Evolutionary conservation across 495 filamentous ascomycete species (phyloP), one percentile per base, ranked within the genome.

Genomic region (Mycothermus thermophilus): DNA sequence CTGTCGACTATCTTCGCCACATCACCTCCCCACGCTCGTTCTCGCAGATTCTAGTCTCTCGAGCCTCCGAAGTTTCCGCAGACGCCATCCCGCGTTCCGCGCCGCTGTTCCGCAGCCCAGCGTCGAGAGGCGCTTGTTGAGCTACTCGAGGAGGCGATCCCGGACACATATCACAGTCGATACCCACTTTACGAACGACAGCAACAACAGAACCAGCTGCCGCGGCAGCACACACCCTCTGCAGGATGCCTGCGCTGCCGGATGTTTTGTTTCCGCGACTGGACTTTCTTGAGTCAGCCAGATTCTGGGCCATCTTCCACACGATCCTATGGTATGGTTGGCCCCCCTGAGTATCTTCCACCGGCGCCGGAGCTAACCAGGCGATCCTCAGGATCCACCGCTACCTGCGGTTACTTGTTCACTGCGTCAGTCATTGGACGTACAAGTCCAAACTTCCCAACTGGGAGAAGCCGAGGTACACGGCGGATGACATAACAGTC

Each of bases 301-400:
- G 30, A 10, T 50, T 52, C 27, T 60, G 57, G 57, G 35, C 38
- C 5, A 31, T 42, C 24, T 37, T 57, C 10, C 65, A 66, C 42
- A 55, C 46, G 33, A 37, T 57, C 30, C 42, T 68, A 23, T 66
- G 63, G 64, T 69, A 56, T 54, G 41, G 28, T 44, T 33, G 12
- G 11, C 22, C n/a, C n/a, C n/a, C n/a, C n/a, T n/a, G n/a, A n/a
- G n/a, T n/a, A n/a, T n/a, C n/a, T n/a, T n/a, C n/a, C n/a, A n/a
- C n/a, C n/a, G n/a, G n/a, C n/a, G n/a, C n/a, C n/a, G n/a, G n/a
- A n/a, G n/a, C n/a, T n/a, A n/a, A n/a, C n/a, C n/a, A n/a, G n/a
- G n/a, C n/a, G n/a, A n/a, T n/a, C n/a, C n/a, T n/a, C n/a, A 69
- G 64, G 60, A 21, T 69, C n/a, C 53, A 60, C 47, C 59, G 69